A percentile compares a stretch with the other conserved stretches of the same genome.
Evolutionary conservation across 805 yeast genomes (phyloP).

Genomic region (Yarrowia bubula): DNA sequence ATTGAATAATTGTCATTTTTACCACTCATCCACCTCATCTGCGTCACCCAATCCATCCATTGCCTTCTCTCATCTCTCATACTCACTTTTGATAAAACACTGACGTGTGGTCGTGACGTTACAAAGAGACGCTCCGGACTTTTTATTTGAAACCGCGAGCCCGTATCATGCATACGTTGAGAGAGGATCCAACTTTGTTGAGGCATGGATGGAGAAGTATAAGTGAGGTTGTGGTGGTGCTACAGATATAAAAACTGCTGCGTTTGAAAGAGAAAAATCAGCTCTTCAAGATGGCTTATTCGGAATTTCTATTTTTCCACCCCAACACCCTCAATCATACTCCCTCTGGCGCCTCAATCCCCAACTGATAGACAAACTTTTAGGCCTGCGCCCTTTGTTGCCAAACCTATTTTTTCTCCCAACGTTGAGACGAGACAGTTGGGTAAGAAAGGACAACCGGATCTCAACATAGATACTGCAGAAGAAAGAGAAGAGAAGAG

Average conservation of each 20-base stretch:
- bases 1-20: neutral
- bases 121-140: neutral
- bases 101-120: slow-evolving; percentile 1
- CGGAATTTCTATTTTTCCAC: too few species aligned
- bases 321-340: neutral
- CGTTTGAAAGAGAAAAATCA: too few species aligned
- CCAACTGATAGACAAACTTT: slow-evolving; percentile 13
- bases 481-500: neutral
- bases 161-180: slow-evolving; percentile 24
- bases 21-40: too few species aligned
- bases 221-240: neutral
- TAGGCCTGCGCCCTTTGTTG: slow-evolving; percentile 6
- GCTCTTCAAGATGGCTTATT: too few species aligned
- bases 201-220: neutral
- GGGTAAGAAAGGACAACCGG: slow-evolving; percentile 13
- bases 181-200: slow-evolving; percentile 26
- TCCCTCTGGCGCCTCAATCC: neutral
- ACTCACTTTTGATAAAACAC: slow-evolving; percentile 8
- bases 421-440: slow-evolving; percentile 16
- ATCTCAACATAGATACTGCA: neutral
- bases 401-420: neutral
- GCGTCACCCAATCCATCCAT: neutral
- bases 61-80: neutral
- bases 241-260: neutral
- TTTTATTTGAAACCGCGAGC: slow-evolving; percentile 6